These are phyloP conservation scores for Metschnikowia amazonensis DNA, from an alignment of 805 yeast species.

Conservation along the genomic window DNA sequence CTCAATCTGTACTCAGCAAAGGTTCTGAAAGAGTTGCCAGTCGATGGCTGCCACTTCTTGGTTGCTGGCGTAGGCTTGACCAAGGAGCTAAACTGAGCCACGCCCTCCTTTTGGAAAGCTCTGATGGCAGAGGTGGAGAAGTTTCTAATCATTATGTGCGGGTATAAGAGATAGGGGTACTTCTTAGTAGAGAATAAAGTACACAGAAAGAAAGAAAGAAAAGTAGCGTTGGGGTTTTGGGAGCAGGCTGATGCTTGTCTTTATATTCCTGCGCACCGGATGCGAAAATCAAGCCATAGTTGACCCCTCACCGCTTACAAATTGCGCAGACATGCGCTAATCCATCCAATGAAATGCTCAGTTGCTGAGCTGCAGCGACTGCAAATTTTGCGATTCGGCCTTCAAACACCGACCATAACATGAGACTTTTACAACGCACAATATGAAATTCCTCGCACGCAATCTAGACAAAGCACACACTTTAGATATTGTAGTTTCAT, in stretches of 20 bases:
- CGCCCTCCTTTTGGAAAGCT: conserved; percentile 29
- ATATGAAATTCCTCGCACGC: too few species aligned
- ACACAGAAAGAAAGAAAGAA: background rate
- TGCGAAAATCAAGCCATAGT: conserved; percentile 4
- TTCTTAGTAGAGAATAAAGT: background rate
- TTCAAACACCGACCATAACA: background rate
- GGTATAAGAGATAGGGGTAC: background rate
- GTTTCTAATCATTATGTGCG: conserved; percentile 19
- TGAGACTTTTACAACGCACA: too few species aligned
- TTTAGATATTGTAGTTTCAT: too few species aligned
- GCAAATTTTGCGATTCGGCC: background rate
- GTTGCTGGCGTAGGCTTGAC: conserved; percentile 19
- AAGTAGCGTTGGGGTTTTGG: background rate
- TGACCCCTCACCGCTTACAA: conserved; percentile 4
- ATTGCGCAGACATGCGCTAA: background rate
- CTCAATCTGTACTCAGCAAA: conserved; percentile 45
- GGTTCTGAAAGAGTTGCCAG: conserved; percentile 38
- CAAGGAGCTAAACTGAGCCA: conserved; percentile 24
- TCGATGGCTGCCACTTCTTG: conserved; percentile 36
- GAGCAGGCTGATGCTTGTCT: background rate
- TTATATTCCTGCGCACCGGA: conserved; percentile 2
- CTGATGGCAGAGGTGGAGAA: conserved; percentile 21
- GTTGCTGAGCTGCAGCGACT: conserved; percentile 1
- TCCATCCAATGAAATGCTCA: conserved; percentile 1
- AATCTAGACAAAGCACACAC: too few species aligned